These are phyloP conservation scores for Fomitopsis schrenkii DNA, from an alignment of 1,284 basidiomycete species.

Conservation along the genomic window DNA sequence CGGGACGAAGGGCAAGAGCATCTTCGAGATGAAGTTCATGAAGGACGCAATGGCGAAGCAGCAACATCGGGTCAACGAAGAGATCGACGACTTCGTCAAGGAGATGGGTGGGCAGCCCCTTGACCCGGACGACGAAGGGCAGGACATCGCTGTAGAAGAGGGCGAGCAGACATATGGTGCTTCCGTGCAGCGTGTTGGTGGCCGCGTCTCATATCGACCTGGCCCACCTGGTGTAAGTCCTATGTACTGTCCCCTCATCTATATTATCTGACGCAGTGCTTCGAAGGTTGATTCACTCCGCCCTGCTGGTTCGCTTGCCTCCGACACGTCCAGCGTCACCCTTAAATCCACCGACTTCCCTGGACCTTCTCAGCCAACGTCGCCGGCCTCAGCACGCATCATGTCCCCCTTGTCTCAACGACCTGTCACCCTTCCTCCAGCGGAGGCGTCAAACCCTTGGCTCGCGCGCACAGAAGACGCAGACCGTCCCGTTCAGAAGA, in stretches of 20 bases:
- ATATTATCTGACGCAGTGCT: not conserved
- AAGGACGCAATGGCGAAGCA: conserved; percentile 78
- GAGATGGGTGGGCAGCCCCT: conserved; percentile 49
- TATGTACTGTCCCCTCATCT: not conserved
- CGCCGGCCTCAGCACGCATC: conserved; percentile 10
- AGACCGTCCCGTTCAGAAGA: conserved; percentile 46
- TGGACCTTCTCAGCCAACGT: conserved; percentile 28
- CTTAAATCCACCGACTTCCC: conserved; percentile 56
- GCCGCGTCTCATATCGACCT: conserved; percentile 55
- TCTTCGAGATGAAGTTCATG: conserved; percentile 97
- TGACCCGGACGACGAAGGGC: conserved; percentile 32
- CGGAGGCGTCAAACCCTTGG: conserved; percentile 63
- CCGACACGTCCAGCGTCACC: conserved; percentile 68
- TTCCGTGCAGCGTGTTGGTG: conserved; percentile 48
- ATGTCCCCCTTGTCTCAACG: conserved; percentile 12
- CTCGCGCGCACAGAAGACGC: conserved; percentile 39
- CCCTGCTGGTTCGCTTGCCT: conserved; percentile 44
- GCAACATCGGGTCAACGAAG: conserved; percentile 50
- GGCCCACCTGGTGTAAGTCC: conserved; percentile 35
- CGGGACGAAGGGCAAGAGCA: conserved; percentile 50
- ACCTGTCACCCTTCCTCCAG: conserved; percentile 17
- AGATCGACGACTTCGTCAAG: conserved; percentile 66
- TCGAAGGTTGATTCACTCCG: conserved; percentile 14
- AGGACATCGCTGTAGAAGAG: conserved; percentile 30
- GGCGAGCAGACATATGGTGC: conserved; percentile 31